A percentile compares a stretch with the other conserved stretches of the same genome.
phyloP scores from a whole-genome alignment of 495 filamentous ascomycete species.

The Achaetomiella virescens region DNA sequence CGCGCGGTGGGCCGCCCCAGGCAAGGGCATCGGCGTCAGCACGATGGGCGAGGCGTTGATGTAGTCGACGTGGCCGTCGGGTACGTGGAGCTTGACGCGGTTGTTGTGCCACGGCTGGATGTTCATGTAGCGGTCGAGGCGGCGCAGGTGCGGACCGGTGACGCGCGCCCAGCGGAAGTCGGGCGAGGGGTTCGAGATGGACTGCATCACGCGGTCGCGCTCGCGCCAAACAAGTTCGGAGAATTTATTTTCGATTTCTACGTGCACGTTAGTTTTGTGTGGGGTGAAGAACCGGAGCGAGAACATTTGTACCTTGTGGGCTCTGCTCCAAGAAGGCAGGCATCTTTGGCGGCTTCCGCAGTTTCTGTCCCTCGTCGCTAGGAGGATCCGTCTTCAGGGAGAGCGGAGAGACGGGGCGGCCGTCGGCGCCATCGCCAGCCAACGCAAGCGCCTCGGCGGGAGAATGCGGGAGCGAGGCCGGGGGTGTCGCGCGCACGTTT shows the following conservation, averaged over 20 bases:
- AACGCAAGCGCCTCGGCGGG: slow-evolving; percentile 23
- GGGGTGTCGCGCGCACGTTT: slow-evolving; percentile 39
- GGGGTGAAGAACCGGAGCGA: neutral
- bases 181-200: slow-evolving; percentile 37
- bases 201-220: slow-evolving; percentile 46
- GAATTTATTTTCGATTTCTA: slow-evolving; percentile 52
- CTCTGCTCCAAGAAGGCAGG: slow-evolving; percentile 41
- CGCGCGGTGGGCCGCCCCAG: slow-evolving; percentile 18
- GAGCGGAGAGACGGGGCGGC: slow-evolving; percentile 25
- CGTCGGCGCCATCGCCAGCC: slow-evolving; percentile 17
- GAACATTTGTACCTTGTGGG: slow-evolving; percentile 21
- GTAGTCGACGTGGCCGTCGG: slow-evolving; percentile 75
- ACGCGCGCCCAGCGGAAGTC: slow-evolving; percentile 51
- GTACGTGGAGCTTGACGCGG: slow-evolving; percentile 76
- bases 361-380: slow-evolving; percentile 6
- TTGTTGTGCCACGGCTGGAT: slow-evolving; percentile 82
- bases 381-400: slow-evolving; percentile 16
- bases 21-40: slow-evolving; percentile 58
- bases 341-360: slow-evolving; percentile 24
- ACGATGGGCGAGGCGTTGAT: slow-evolving; percentile 92
- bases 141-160: slow-evolving; percentile 43
- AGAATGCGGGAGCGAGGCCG: slow-evolving; percentile 25
- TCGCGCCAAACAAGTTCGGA: slow-evolving; percentile 58
- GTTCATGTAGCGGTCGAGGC: slow-evolving; percentile 74
- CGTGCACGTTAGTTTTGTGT: slow-evolving; percentile 1